Conservation (phyloP, 768 basidiomycete species). For the Suillus fuscotomentosus region DNA sequence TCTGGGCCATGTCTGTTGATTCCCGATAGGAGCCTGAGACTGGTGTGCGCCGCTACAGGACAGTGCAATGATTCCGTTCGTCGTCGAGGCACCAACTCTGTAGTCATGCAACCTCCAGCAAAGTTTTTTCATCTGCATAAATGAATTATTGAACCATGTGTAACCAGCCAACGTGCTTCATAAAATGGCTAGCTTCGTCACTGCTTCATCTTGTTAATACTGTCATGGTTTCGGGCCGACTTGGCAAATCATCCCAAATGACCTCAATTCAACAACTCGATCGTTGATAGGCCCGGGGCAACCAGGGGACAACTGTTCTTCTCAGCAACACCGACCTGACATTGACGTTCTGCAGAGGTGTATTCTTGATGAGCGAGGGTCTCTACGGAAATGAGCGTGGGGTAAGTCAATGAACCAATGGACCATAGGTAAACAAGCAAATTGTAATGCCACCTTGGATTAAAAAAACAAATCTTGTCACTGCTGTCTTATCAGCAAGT, state of each 20-base stretch:
- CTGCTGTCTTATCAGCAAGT: not conserved
- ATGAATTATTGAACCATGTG: not conserved
- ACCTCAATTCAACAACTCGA: not conserved
- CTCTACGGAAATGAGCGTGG: not conserved
- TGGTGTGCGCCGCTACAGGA: not conserved
- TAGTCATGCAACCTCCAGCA: not conserved
- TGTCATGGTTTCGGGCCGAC: not conserved
- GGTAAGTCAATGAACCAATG: not conserved
- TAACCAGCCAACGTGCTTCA: not conserved
- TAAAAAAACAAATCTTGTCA: not conserved
- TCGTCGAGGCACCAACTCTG: not conserved
- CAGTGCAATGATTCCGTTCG: not conserved
- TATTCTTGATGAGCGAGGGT: not conserved
- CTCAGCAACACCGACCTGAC: not conserved
- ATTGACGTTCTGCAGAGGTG: not conserved
- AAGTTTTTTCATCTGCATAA: not conserved
- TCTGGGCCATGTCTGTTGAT: not conserved
- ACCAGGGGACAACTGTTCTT: not conserved
- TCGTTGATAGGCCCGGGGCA: not conserved
- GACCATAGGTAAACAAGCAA: not conserved
- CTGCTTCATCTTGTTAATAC: not conserved
- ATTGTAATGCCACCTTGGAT: not conserved
- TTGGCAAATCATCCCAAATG: not conserved
- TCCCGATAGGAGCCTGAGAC: not conserved
- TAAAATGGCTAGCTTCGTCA: not conserved